These are phyloP conservation scores for Passalora sequoiae DNA, from an alignment of 2,329 filamentous ascomycete species.

Conservation along the genomic window DNA sequence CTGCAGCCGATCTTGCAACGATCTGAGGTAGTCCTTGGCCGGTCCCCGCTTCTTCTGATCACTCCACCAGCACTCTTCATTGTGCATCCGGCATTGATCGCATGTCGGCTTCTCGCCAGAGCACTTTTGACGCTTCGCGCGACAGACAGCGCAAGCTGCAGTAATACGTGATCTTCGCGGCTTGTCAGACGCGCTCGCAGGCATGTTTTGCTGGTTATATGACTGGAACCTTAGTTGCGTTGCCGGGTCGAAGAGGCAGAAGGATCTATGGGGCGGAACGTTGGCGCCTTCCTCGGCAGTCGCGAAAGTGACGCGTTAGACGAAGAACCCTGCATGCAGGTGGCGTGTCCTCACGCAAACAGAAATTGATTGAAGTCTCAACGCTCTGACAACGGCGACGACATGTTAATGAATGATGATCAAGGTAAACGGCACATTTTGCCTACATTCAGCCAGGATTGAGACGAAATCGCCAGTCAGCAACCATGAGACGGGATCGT, in stretches of 20 bases:
- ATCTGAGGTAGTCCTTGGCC: conserved; percentile 22
- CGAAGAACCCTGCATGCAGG: no score
- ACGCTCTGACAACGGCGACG: background rate
- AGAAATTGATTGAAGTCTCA: background rate
- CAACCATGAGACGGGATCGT: conserved; percentile 21
- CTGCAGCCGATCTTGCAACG: conserved; percentile 22
- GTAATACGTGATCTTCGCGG: conserved; percentile 21
- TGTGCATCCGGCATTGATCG: conserved; percentile 22
- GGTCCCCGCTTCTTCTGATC: conserved; percentile 25
- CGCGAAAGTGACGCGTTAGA: background rate
- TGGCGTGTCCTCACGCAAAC: no score
- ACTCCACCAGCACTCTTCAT: conserved; percentile 25
- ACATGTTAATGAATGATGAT: no score
- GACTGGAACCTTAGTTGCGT: background rate
- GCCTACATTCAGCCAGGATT: no score
- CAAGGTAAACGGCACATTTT: no score
- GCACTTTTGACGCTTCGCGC: conserved; percentile 23
- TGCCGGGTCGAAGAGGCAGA: conserved; percentile 3
- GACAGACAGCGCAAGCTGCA: conserved; percentile 22
- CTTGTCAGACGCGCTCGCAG: conserved; percentile 15
- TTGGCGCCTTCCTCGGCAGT: background rate
- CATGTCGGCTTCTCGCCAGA: conserved; percentile 20
- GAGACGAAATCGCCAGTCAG: conserved; percentile 19
- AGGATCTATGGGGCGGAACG: background rate
- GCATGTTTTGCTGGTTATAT: conserved; percentile 8